Evolutionary conservation across 495 filamentous ascomycete species (phyloP).

Genomic region (Penicillium odoratum): DNA sequence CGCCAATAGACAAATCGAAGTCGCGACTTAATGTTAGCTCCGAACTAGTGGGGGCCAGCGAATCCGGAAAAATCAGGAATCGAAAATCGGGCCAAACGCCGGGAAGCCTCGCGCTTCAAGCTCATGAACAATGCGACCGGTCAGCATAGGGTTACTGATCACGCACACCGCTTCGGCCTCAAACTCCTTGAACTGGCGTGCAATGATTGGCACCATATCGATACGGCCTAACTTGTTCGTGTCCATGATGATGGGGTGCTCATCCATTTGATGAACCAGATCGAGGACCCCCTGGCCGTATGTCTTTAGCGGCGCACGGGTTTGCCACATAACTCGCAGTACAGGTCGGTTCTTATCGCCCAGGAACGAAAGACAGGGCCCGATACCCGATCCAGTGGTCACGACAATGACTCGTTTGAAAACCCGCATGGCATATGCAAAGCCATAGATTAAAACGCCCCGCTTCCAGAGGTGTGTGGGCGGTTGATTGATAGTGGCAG

Average conservation of each 20-base stretch:
- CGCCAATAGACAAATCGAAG: not conserved
- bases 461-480: slow-evolving; percentile 49
- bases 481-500: slow-evolving; percentile 59
- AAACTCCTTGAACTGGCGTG: slow-evolving; percentile 52
- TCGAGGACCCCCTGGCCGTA: slow-evolving; percentile 50
- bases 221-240: slow-evolving; percentile 44
- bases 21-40: not conserved
- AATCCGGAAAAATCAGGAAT: slow-evolving; percentile 52
- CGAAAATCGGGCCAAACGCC: slow-evolving; percentile 79
- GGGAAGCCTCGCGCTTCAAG: slow-evolving; percentile 68
- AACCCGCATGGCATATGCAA: slow-evolving; percentile 69
- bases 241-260: slow-evolving; percentile 53
- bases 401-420: slow-evolving; percentile 71
- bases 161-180: slow-evolving; percentile 68
- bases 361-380: slow-evolving; percentile 57
- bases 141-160: slow-evolving; percentile 72
- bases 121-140: slow-evolving; percentile 70
- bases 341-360: slow-evolving; percentile 47
- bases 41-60: not conserved
- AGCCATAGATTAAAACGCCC: slow-evolving; percentile 60
- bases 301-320: slow-evolving; percentile 47
- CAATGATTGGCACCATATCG: slow-evolving; percentile 55
- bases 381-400: slow-evolving; percentile 83
- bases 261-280: slow-evolving; percentile 46
- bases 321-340: slow-evolving; percentile 60